Evolutionary conservation across 2,329 filamentous ascomycete species (phyloP).

Genomic region (Fusarium sp.): DNA sequence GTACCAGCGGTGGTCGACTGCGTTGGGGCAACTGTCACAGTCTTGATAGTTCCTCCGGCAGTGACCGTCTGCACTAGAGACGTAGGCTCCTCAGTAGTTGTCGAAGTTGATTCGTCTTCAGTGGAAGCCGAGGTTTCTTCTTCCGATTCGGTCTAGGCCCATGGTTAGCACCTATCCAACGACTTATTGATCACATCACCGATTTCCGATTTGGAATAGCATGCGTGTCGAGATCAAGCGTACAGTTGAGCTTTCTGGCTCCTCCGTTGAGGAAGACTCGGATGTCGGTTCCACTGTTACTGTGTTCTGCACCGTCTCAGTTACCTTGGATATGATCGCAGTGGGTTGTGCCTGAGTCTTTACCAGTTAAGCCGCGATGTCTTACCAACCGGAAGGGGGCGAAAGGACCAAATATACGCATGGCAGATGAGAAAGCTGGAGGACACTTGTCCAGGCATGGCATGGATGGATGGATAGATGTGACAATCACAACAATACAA

Average conservation of each 20-base stretch:
- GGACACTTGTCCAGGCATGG: conserved; percentile 41
- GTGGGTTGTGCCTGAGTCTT: conserved; percentile 43
- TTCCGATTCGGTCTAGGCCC: conserved; percentile 18
- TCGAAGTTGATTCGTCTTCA: conserved; percentile 29
- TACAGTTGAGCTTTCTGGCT: conserved; percentile 52
- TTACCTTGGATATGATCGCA: conserved; percentile 46
- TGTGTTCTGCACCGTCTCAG: conserved; percentile 51
- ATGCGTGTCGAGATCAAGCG: conserved; percentile 42
- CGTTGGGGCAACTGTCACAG: conserved; percentile 64
- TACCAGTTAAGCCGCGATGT: conserved; percentile 43
- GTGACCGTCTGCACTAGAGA: conserved; percentile 64
- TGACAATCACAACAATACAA: conserved; percentile 30
- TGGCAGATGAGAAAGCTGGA: conserved; percentile 15
- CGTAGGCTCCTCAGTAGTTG: conserved; percentile 24
- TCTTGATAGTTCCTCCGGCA: conserved; percentile 62
- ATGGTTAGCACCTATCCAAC: conserved; percentile 29
- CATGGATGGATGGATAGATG: conserved; percentile 3
- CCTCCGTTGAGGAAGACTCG: conserved; percentile 36
- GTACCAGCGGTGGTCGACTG: conserved; percentile 33
- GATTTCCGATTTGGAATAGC: conserved; percentile 19
- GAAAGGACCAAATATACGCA: conserved; percentile 14
- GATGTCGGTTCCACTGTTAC: conserved; percentile 37
- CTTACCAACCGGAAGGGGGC: conserved; percentile 34
- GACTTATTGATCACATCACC: conserved; percentile 31
- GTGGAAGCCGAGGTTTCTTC: conserved; percentile 34